phyloP scores from a whole-genome alignment of 208 protist species.

The Trypanosomatidae sp. region DNA sequence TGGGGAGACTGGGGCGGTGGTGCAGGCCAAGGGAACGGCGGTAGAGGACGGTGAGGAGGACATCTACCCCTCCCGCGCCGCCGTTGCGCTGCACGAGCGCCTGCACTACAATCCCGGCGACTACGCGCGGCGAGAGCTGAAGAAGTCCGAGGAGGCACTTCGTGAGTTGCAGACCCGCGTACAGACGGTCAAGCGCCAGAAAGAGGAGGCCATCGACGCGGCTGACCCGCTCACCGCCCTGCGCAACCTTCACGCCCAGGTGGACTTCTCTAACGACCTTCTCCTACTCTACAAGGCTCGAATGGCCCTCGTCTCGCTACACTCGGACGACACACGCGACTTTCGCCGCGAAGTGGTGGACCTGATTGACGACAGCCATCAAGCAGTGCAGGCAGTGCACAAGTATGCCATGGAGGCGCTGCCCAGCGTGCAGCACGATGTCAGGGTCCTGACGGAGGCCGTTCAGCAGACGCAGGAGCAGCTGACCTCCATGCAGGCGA shows the following conservation, averaged over 20 bases:
- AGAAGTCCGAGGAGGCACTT: constrained; percentile 60
- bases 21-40: neutral
- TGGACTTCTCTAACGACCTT: constrained; percentile 84
- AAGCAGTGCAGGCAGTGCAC: constrained; percentile 35
- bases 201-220: constrained; percentile 67
- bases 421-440: constrained; percentile 56
- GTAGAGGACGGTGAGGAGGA: constrained; percentile 11
- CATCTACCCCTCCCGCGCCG: constrained; percentile 49
- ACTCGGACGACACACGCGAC: constrained; percentile 60
- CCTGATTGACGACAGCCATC: constrained; percentile 59
- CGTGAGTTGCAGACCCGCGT: constrained; percentile 61
- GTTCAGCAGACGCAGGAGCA: constrained; percentile 23
- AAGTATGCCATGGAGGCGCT: constrained; percentile 36
- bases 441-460: constrained; percentile 30
- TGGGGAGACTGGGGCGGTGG: neutral
- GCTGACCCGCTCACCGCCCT: constrained; percentile 56
- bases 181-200: constrained; percentile 43
- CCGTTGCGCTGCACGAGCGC: constrained; percentile 71
- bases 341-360: constrained; percentile 43
- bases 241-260: constrained; percentile 63
- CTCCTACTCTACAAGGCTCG: constrained; percentile 83
- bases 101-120: constrained; percentile 70
- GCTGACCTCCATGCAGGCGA: constrained; percentile 36
- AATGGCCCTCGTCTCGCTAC: constrained; percentile 58
- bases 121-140: constrained; percentile 62